These are phyloP conservation scores for Mallotus repandus DNA, from an alignment of 441 rosid species.

Conservation along the genomic window DNA sequence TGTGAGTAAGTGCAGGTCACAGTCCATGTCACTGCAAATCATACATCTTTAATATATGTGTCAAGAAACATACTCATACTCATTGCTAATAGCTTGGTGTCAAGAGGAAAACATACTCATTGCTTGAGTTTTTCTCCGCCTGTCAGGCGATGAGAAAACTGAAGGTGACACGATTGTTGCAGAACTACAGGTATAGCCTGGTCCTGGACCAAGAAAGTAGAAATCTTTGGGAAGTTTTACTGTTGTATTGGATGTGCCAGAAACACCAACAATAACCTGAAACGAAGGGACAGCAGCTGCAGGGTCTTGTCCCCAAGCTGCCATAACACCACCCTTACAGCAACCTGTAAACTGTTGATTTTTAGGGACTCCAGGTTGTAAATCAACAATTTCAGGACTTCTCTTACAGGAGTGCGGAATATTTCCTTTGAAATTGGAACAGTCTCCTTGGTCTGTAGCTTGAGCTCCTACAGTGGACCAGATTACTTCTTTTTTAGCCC, in stretches of 20 bases:
- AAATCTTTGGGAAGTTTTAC: slow-evolving; percentile 57
- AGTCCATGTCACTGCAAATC: slow-evolving; percentile 50
- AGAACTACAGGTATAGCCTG: slow-evolving; percentile 68
- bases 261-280: slow-evolving; percentile 60
- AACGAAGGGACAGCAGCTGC: slow-evolving; percentile 45
- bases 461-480: slow-evolving; percentile 80
- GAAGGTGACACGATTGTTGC: slow-evolving; percentile 44
- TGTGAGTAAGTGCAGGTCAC: slow-evolving; percentile 55
- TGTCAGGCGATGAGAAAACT: slow-evolving; percentile 42
- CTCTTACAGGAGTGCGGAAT: slow-evolving; percentile 75
- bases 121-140: slow-evolving; percentile 61
- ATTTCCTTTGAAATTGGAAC: slow-evolving; percentile 72
- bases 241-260: slow-evolving; percentile 63
- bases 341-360: slow-evolving; percentile 55
- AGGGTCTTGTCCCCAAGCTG: slow-evolving; percentile 63
- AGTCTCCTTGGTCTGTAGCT: slow-evolving; percentile 84
- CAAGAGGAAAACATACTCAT: slow-evolving; percentile 43
- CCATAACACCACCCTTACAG: slow-evolving; percentile 67
- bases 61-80: too few species aligned
- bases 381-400: slow-evolving; percentile 61
- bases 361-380: slow-evolving; percentile 64
- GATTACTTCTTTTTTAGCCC: slow-evolving; percentile 80
- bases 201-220: slow-evolving; percentile 62
- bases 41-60: too few species aligned
- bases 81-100: too few species aligned